These are phyloP conservation scores for Scleromitrula shiraiana DNA, from an alignment of 2,329 filamentous ascomycete species.

Conservation along the genomic window DNA sequence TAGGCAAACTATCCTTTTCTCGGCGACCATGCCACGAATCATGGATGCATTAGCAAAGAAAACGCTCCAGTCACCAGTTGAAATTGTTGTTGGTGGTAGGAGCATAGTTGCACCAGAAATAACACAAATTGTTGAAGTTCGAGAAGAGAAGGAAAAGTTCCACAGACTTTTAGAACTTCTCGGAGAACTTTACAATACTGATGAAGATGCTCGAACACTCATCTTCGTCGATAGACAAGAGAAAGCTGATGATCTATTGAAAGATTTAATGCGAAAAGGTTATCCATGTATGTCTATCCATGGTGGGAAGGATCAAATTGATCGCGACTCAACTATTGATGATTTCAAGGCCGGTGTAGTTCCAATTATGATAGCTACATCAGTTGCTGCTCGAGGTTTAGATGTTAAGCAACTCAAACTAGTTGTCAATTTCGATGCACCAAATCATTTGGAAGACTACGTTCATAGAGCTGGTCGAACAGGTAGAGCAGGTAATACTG, in stretches of 20 bases:
- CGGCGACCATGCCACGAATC: constrained; percentile 88
- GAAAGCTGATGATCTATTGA: constrained; percentile 72
- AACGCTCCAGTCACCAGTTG: constrained; percentile 73
- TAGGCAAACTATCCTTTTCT: constrained; percentile 90
- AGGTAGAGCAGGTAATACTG: constrained; percentile 87
- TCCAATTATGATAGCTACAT: constrained; percentile 87
- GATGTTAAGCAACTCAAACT: constrained; percentile 95
- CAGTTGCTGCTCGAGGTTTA: constrained; percentile 86
- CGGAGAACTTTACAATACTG: constrained; percentile 75
- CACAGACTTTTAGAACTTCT: constrained; percentile 75
- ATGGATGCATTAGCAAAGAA: constrained; percentile 90
- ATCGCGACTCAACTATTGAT: constrained; percentile 83
- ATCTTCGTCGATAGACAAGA: constrained; percentile 93
- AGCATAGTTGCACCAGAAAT: constrained; percentile 87
- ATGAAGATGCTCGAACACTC: constrained; percentile 82
- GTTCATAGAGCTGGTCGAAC: constrained; percentile 92
- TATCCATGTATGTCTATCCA: constrained; percentile 93
- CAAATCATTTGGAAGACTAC: constrained; percentile 93
- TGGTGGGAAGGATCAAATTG: constrained; percentile 87
- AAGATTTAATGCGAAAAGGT: constrained; percentile 72
- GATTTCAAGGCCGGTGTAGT: constrained; percentile 91
- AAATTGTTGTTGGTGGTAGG: constrained; percentile 85
- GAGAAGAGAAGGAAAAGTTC: constrained; percentile 77
- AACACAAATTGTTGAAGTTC: constrained; percentile 84
- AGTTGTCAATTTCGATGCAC: constrained; percentile 91